Evolutionary conservation across 306 rosid species (phyloP).

Genomic region (Senna siamea): DNA sequence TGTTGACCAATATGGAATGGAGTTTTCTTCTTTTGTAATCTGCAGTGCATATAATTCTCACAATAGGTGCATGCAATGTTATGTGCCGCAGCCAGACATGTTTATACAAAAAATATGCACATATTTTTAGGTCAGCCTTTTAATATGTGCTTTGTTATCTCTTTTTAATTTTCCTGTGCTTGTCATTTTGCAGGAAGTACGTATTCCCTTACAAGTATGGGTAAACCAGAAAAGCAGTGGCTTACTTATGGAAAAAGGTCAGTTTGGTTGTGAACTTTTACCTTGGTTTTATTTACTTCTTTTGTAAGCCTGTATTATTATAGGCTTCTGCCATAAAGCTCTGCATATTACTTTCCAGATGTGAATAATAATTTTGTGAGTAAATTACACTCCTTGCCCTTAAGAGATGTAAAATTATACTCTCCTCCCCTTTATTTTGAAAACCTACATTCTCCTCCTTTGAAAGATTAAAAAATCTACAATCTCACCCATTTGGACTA

Average conservation of each 20-base stretch:
- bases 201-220: constrained; percentile 90
- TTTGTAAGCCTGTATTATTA: constrained; percentile 13
- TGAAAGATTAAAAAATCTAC: no score
- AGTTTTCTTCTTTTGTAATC: background rate
- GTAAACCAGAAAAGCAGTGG: constrained; percentile 82
- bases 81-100: background rate
- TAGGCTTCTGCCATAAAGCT: constrained; percentile 16
- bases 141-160: background rate
- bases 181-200: constrained; percentile 73
- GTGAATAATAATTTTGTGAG: constrained; percentile 16
- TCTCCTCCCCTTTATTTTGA: no score
- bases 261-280: constrained; percentile 52
- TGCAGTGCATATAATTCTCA: background rate
- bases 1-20: background rate
- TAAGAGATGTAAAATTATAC: no score
- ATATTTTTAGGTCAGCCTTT: constrained; percentile 9
- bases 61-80: background rate
- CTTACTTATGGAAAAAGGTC: constrained; percentile 69
- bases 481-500: no score
- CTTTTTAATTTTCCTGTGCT: constrained; percentile 31
- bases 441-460: no score
- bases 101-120: background rate
- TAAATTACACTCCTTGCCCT: no score
- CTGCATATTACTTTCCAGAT: background rate
- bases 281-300: constrained; percentile 22